Evolutionary conservation across 2,329 filamentous ascomycete genomes (phyloP), one percentile per base, ranked within the genome.

Genomic region (Neopestalotiopsis sp.): DNA sequence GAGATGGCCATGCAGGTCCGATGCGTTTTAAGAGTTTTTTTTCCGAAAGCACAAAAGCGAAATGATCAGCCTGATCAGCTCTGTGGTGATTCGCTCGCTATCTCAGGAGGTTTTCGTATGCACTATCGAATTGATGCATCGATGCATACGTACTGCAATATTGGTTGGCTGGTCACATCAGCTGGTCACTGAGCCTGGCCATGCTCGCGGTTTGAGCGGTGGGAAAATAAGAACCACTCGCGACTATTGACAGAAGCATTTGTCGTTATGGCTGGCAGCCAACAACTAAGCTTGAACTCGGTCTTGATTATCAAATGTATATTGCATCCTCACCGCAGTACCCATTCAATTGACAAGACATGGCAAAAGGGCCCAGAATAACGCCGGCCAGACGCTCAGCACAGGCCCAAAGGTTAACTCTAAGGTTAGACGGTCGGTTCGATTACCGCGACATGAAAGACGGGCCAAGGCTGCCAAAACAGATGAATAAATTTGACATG

Each of bases 131-230:
- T 17, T 53, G 45, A 17, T 53, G 45, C 45, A 53, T 53, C 20
- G 45, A 17, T 53, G 45, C 45, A 53, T 53, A 53, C 45, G 45
- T 20, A 53, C 20, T 9, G 17, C 45, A 10, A 53, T 53, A 53
- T 53, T 53, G 45, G 45, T 20, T 53, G 45, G 20, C n/a, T 53
- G 45, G 45, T 53, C 45, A 53, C 45, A 53, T 53, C 45, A 53
- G 45, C 45, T 53, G 45, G 7, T 20, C n/a, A 53, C 45, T 53
- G 45, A 53, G 3, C 17, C 14, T 9, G 20, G 7, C 14, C 45
- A 17, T 53, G 9, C 45, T 17, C 45, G 45, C 45, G 3, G 45
- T 53, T 20, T 53, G 45, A 53, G 17, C 45, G 45, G 45, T 53
- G 45, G 42, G 45, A 53, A 53, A 53, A 53, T 53, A 53, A n/a